Percentiles rank a stretch among this genome's conserved stretches.
Evolutionary conservation across 2,329 filamentous ascomycete species (phyloP).

Genomic region (Zalaria sp.): DNA sequence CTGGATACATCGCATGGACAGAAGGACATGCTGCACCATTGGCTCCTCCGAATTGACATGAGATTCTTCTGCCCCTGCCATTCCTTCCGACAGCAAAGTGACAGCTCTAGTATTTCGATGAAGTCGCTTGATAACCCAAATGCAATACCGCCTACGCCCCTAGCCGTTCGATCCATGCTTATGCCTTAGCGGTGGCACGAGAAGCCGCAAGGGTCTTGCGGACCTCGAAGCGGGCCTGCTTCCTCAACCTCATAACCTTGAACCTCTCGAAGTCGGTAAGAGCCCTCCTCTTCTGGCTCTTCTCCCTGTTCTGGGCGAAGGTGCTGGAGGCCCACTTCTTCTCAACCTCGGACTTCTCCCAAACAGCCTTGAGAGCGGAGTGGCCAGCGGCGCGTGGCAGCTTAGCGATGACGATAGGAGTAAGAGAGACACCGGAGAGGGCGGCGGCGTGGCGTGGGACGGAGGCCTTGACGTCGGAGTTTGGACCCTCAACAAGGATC

Average conservation of each 20-base stretch:
- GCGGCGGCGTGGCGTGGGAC: conserved; percentile 78
- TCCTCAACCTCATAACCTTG: conserved; percentile 99
- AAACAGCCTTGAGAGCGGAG: conserved; percentile 70
- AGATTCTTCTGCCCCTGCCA: background rate
- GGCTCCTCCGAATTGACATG: background rate
- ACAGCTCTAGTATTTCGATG: conserved; percentile 1
- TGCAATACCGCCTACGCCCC: conserved; percentile 5
- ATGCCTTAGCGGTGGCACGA: conserved; percentile 60
- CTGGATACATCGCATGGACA: background rate
- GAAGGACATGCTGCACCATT: background rate
- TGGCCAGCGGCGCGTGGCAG: conserved; percentile 76
- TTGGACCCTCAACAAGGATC: conserved; percentile 93
- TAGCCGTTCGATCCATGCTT: conserved; percentile 7
- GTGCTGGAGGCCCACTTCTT: conserved; percentile 81
- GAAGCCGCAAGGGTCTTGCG: conserved; percentile 92
- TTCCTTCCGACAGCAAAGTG: background rate
- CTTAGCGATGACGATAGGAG: conserved; percentile 73
- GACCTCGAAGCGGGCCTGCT: conserved; percentile 95
- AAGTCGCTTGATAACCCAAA: conserved; percentile 3
- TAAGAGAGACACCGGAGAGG: conserved; percentile 75
- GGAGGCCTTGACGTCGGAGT: conserved; percentile 61
- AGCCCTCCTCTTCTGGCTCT: conserved; percentile 72
- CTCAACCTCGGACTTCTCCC: conserved; percentile 87
- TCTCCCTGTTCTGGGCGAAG: conserved; percentile 88
- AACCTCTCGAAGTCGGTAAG: conserved; percentile 99